These are phyloP conservation scores for Cyberlindnera americana DNA, from an alignment of 805 yeast genomes.

Conservation along the genomic window DNA sequence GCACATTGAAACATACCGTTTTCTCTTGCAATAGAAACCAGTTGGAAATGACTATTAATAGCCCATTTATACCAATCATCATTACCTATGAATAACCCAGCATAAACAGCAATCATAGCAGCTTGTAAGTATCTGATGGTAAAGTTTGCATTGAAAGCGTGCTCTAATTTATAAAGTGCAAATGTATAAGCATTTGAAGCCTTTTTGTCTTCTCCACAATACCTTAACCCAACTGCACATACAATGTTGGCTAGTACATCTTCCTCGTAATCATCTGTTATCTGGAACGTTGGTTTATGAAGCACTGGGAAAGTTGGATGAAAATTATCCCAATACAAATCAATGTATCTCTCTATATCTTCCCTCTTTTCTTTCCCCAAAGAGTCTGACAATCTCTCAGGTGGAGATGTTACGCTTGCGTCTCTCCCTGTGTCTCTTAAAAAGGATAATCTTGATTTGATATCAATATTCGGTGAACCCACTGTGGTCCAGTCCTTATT, in stretches of 20 bases:
- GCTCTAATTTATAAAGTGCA: neutral
- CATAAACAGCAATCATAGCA: slow-evolving; percentile 1
- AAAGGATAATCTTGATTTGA: neutral
- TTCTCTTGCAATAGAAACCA: slow-evolving; percentile 4
- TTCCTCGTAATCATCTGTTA: neutral
- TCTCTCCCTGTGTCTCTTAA: neutral
- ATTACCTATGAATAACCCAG: slow-evolving; percentile 1
- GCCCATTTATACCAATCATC: slow-evolving; percentile 5
- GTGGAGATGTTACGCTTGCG: too few relatives aligned
- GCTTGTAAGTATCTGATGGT: slow-evolving; percentile 1
- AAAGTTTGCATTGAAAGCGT: neutral
- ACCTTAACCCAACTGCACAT: neutral
- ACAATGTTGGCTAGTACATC: neutral
- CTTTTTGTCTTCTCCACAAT: neutral
- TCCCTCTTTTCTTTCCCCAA: neutral
- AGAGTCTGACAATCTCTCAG: too few relatives aligned
- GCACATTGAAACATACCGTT: slow-evolving; percentile 2
- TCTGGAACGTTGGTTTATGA: neutral
- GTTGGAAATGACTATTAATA: slow-evolving; percentile 4
- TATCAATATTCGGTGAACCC: neutral
- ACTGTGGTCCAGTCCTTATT: neutral
- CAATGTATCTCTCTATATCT: neutral
- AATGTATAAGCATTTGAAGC: neutral
- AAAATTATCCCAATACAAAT: neutral
- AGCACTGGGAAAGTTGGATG: slow-evolving; percentile 1